A percentile compares a stretch with the other conserved stretches of the same genome.
These are phyloP conservation scores for Plasmodium fragile DNA, from an alignment of 169 alveolate genomes.

Conservation along the genomic window DNA sequence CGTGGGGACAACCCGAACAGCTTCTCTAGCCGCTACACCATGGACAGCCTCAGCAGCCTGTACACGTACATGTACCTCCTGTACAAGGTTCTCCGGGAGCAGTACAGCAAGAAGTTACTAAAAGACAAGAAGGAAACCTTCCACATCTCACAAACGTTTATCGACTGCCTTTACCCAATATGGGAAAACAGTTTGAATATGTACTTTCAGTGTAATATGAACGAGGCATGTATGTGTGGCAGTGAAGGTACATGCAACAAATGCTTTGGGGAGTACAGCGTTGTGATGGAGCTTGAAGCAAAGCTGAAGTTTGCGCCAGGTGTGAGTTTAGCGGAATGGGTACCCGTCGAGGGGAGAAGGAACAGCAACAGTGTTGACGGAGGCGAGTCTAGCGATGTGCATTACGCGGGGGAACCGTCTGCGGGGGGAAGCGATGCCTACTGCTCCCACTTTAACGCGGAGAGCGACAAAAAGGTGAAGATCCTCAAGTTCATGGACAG, in stretches of 20 bases:
- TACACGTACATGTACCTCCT: conserved; percentile 36
- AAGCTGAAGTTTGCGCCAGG: not conserved
- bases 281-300: conserved; percentile 17
- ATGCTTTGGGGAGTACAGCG: conserved; percentile 2
- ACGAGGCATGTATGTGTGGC: conserved; percentile 24
- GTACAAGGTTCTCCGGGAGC: conserved; percentile 56
- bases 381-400: not conserved
- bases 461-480: conserved; percentile 18
- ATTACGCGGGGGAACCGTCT: not conserved
- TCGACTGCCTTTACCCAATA: conserved; percentile 29
- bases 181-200: conserved; percentile 43
- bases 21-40: not conserved
- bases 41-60: not conserved
- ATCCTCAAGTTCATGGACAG: conserved; percentile 60
- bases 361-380: not conserved
- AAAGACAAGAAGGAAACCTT: conserved; percentile 68
- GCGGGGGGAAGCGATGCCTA: not conserved
- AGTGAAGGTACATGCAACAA: conserved; percentile 30
- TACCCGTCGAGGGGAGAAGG: not conserved
- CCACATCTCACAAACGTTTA: conserved; percentile 29
- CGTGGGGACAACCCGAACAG: not conserved
- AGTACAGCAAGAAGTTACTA: conserved; percentile 58
- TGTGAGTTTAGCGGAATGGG: not conserved
- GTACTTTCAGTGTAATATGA: not conserved
- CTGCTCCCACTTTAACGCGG: conserved; percentile 1